Evolutionary conservation across 495 filamentous ascomycete species (phyloP), one percentile per base, ranked within the genome.

Genomic region (Penicillium maclennaniae): DNA sequence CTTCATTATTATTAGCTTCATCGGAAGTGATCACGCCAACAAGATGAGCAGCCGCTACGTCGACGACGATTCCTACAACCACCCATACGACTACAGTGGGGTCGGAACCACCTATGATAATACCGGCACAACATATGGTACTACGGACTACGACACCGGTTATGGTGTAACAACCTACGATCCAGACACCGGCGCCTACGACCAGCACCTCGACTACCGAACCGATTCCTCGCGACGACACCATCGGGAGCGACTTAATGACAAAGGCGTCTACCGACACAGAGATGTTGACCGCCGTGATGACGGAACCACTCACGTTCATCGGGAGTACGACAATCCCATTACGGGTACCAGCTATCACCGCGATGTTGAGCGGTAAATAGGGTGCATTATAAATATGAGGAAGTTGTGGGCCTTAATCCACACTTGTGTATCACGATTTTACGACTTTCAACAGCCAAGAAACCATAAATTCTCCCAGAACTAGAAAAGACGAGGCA

Each of bases 81-180:
- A 58, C 48, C n/a, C n/a, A n/a, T 63, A 54, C 37, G 49, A 58
- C 23, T 65, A 63, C 27, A 54, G 56, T 41, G 27, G 3, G 14
- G 9, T 14, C 31, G 10, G 63, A 38, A 49, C 63, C 10, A 67
- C 63, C 38, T 76, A 70, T 49, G 74, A 69, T 44, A 66, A 72
- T 26, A 66, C 70, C 23, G 54, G 71, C 47, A 75, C 54, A 74
- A 72, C 19, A 66, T 67, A 23, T 20, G 60, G 66, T 9, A 61
- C 68, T 7, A 66, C 69, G 37, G 67, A 64, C 16, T 72, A 74
- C 43, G 69, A 62, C 43, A 57, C 58, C 23, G 69, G 71, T 17
- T 72, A 71, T 34, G 72, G 70, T 23, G 65, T 63, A 21, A 76
- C 78, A 25, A 25, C 67, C 21, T 73, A 71, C 10, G 63, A 69